These are phyloP conservation scores for Mycena amicta DNA, from an alignment of 768 basidiomycete species.

Conservation along the genomic window DNA sequence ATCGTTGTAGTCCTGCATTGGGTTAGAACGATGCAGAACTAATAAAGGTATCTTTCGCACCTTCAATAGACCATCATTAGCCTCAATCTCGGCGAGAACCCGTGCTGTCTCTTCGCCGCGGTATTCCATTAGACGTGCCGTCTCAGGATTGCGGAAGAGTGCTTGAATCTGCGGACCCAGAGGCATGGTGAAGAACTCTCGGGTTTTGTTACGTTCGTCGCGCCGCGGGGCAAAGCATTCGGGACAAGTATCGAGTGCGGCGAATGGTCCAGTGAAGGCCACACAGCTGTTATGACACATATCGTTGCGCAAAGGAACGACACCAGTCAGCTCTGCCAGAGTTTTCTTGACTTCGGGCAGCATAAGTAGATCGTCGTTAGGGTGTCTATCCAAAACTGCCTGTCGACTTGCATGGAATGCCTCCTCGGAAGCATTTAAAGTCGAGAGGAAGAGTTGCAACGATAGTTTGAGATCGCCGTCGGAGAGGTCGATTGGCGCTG, in stretches of 20 bases:
- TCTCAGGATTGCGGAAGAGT: slow-evolving; percentile 16
- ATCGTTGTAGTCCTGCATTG: slow-evolving; percentile 1
- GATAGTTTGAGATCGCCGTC: background rate
- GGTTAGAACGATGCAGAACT: background rate
- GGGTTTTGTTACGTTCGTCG: background rate
- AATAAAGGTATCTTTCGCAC: background rate
- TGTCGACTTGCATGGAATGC: background rate
- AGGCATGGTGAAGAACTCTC: slow-evolving; percentile 32
- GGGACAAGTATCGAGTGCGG: slow-evolving; percentile 18
- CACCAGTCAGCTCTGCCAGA: slow-evolving; percentile 16
- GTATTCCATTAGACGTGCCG: slow-evolving; percentile 23
- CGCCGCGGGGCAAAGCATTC: slow-evolving; percentile 29
- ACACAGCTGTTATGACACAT: slow-evolving; percentile 30
- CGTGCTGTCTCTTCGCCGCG: slow-evolving; percentile 6
- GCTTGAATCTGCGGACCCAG: slow-evolving; percentile 41
- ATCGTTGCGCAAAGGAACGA: slow-evolving; percentile 23
- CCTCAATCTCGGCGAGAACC: background rate
- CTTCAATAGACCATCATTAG: background rate
- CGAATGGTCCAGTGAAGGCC: slow-evolving; percentile 29
- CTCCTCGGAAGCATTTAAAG: background rate
- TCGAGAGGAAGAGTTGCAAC: background rate
- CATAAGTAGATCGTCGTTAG: slow-evolving; percentile 8
- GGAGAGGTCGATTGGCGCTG: background rate
- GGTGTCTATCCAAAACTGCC: background rate
- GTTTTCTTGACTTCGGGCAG: slow-evolving; percentile 10